Conservation (phyloP, 495 filamentous ascomycete genomes). For the Apodospora peruviana region DNA sequence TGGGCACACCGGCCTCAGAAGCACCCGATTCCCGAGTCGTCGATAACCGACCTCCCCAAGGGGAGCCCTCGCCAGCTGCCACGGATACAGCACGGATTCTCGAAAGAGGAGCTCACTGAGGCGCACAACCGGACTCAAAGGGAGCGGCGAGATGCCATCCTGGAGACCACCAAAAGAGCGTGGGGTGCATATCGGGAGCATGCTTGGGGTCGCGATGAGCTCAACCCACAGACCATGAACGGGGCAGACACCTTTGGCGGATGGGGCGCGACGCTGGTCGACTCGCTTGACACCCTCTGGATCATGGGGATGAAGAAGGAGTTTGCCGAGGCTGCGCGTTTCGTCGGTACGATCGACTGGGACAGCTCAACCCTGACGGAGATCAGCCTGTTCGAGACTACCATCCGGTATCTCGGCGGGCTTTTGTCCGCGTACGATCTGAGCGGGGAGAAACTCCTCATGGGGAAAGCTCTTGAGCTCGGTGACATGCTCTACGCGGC, state of each 20-base stretch:
- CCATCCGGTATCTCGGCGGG: constrained; percentile 73
- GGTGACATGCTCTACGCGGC: constrained; percentile 76
- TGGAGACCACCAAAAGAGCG: constrained; percentile 58
- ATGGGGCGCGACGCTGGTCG: constrained; percentile 86
- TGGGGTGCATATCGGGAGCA: constrained; percentile 71
- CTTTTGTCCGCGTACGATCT: constrained; percentile 75
- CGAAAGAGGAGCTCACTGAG: constrained; percentile 23
- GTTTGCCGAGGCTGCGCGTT: constrained; percentile 68
- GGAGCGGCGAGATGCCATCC: constrained; percentile 42
- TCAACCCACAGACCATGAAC: constrained; percentile 55
- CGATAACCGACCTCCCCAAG: constrained; percentile 24
- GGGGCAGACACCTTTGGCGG: constrained; percentile 65
- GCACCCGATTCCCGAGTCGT: constrained; percentile 28
- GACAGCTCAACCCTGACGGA: constrained; percentile 49
- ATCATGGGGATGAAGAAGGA: constrained; percentile 82
- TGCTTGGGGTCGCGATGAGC: constrained; percentile 74
- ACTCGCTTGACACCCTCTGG: constrained; percentile 82
- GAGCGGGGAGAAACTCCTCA: constrained; percentile 51
- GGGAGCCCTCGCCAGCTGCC: constrained; percentile 30
- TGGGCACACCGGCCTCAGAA: constrained; percentile 32
- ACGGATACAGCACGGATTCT: constrained; percentile 35
- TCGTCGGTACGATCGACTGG: constrained; percentile 73
- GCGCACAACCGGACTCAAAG: constrained; percentile 23
- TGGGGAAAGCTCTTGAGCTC: constrained; percentile 76
- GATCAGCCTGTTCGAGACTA: constrained; percentile 73